Conservation (phyloP, 257 asterid genomes). For the Echites panduratus region DNA sequence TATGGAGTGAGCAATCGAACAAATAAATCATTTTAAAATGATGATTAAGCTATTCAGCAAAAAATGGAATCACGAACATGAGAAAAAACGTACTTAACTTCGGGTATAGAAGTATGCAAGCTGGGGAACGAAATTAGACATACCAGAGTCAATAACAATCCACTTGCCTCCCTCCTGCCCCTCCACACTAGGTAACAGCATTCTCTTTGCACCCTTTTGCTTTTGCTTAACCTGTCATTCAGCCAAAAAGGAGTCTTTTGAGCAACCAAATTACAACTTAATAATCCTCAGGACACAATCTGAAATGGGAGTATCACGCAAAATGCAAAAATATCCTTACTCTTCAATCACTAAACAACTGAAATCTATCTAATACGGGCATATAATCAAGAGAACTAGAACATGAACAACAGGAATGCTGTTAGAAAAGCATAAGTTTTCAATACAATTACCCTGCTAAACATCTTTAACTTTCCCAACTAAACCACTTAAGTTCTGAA, state of each 20-base stretch:
- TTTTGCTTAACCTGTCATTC: constrained; percentile 77
- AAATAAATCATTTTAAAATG: neutral
- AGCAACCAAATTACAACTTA: neutral
- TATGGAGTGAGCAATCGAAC: neutral
- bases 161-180: constrained; percentile 94
- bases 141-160: constrained; percentile 94
- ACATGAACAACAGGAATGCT: neutral
- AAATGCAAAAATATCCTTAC: neutral
- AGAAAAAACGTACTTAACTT: neutral
- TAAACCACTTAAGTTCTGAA: neutral
- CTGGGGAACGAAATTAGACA: neutral
- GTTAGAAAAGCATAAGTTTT: neutral
- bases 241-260: constrained; percentile 15
- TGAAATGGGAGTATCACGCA: neutral
- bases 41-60: neutral
- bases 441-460: neutral
- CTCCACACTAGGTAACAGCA: constrained; percentile 81
- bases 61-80: neutral
- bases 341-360: neutral
- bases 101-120: neutral
- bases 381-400: neutral
- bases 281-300: neutral
- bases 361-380: neutral
- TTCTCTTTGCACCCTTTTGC: constrained; percentile 83
- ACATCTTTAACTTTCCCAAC: neutral